Conservation (phyloP, 306 rosid genomes). For the Casuarina glauca region DNA sequence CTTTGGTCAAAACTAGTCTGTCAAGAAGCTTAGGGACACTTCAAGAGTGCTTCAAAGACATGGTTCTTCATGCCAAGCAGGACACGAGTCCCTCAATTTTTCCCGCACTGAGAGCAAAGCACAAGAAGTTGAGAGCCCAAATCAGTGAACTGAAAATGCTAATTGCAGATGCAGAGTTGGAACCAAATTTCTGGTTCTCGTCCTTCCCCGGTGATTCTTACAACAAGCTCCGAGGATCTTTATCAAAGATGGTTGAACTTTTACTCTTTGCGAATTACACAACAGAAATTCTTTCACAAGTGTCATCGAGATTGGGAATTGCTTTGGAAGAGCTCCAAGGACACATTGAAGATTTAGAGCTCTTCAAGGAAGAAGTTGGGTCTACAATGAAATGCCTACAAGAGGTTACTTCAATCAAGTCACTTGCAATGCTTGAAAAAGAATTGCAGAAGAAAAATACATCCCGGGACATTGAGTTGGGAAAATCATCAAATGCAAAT, state of each 20-base stretch:
- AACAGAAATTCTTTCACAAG: slow-evolving; percentile 34
- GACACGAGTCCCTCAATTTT: slow-evolving; percentile 25
- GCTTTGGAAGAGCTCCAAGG: slow-evolving; percentile 30
- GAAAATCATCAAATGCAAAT: slow-evolving; percentile 31
- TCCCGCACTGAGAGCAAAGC: slow-evolving; percentile 37
- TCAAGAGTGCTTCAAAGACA: slow-evolving; percentile 43
- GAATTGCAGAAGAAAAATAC: slow-evolving; percentile 28
- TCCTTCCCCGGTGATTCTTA: slow-evolving; percentile 54
- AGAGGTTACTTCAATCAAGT: slow-evolving; percentile 35
- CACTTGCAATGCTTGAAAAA: slow-evolving; percentile 30
- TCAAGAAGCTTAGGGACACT: slow-evolving; percentile 46
- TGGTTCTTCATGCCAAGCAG: slow-evolving; percentile 20
- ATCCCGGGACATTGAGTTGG: slow-evolving; percentile 40
- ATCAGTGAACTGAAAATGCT: slow-evolving; percentile 39
- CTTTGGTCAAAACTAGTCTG: slow-evolving; percentile 60
- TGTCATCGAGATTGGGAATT: slow-evolving; percentile 24
- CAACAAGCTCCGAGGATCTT: slow-evolving; percentile 45
- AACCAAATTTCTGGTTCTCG: slow-evolving; percentile 78
- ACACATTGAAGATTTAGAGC: slow-evolving; percentile 39
- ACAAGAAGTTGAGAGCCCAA: slow-evolving; percentile 35
- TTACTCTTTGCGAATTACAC: slow-evolving; percentile 33
- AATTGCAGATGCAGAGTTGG: slow-evolving; percentile 57
- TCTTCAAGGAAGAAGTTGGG: slow-evolving; percentile 36
- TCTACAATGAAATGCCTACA: slow-evolving; percentile 37
- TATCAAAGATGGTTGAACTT: slow-evolving; percentile 44